Evolutionary conservation across 1,139 yeast genomes (phyloP).

Genomic region (Kurtzmaniella natalensis): DNA sequence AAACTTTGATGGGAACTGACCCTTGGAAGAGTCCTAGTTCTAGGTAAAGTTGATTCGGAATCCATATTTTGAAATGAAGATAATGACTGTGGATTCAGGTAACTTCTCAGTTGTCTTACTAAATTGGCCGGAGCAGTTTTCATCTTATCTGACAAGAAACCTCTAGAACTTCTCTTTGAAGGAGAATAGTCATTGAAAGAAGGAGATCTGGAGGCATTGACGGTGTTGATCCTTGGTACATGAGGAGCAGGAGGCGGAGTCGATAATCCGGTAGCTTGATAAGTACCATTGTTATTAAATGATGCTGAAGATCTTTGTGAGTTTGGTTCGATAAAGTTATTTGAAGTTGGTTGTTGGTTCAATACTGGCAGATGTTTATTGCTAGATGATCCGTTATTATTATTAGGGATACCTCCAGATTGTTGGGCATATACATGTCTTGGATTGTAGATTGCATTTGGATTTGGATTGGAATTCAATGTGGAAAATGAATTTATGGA

Average conservation of each 20-base stretch:
- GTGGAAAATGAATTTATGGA: no score
- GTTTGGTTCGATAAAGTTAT: no score
- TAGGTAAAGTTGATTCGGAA: slow-evolving; percentile 8
- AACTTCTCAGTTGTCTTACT: slow-evolving; percentile 35
- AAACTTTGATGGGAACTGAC: slow-evolving; percentile 9
- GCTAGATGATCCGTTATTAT: no score
- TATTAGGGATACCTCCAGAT: no score
- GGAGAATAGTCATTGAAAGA: slow-evolving; percentile 1
- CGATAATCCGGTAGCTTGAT: no score
- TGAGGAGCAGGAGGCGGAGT: slow-evolving; percentile 4
- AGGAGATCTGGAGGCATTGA: background rate
- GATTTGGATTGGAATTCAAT: no score
- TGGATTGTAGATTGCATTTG: no score
- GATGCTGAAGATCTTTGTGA: no score
- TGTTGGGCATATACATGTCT: no score
- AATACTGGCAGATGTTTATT: no score
- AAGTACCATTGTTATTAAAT: no score
- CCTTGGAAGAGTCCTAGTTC: background rate
- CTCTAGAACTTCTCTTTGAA: slow-evolving; percentile 7
- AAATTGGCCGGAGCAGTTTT: slow-evolving; percentile 36
- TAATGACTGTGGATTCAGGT: slow-evolving; percentile 16
- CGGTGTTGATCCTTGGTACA: background rate
- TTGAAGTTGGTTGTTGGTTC: no score
- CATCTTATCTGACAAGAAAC: slow-evolving; percentile 25
- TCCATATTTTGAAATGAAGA: slow-evolving; percentile 11